These are phyloP conservation scores for Blastocystis sp. DNA, from an alignment of 352 stramenopile genomes.

Conservation along the genomic window DNA sequence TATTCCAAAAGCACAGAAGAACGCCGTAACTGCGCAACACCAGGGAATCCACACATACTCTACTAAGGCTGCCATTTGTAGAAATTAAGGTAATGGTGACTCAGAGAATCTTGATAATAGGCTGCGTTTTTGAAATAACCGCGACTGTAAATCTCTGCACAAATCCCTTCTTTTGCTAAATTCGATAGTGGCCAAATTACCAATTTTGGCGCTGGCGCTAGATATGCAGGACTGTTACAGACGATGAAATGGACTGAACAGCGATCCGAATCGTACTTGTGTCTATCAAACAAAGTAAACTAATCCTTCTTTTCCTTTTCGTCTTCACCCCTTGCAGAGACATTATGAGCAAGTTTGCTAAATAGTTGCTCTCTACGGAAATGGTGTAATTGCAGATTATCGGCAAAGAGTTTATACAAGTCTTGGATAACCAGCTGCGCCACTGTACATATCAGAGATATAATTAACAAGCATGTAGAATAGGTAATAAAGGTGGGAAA, in stretches of 20 bases:
- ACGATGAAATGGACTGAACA: too few species aligned
- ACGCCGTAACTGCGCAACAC: slow-evolving; percentile 65
- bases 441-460: not conserved
- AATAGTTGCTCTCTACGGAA: not conserved
- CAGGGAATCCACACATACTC: slow-evolving; percentile 51
- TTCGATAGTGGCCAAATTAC: too few species aligned
- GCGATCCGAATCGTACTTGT: too few species aligned
- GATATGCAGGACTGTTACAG: too few species aligned
- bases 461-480: not conserved
- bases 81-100: not conserved
- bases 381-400: not conserved
- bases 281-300: not conserved
- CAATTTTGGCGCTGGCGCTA: too few species aligned
- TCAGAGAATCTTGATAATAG: too few species aligned
- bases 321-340: not conserved
- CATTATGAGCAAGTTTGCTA: not conserved
- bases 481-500: not conserved
- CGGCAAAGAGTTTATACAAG: not conserved
- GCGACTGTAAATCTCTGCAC: too few species aligned
- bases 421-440: not conserved
- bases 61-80: not conserved
- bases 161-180: too few species aligned
- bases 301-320: not conserved
- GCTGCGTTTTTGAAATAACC: too few species aligned
- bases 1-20: slow-evolving; percentile 67